Conservation (phyloP, 179 eudicot species). For the Silene vulgaris region DNA sequence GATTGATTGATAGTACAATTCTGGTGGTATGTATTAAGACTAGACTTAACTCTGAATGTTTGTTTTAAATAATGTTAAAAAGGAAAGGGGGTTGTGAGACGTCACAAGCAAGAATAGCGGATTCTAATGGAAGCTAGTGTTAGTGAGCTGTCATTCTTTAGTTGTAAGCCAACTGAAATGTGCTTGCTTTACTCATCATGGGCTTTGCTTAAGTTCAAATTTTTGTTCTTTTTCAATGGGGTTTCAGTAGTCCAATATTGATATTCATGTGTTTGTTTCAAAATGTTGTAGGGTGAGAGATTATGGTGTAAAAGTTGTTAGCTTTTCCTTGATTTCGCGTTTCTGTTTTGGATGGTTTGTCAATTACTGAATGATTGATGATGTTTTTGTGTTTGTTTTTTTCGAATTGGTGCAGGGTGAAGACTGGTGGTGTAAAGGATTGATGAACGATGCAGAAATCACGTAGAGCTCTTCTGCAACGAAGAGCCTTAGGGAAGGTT, state of each 20-base stretch:
- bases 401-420: conserved; percentile 20
- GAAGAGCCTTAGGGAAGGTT: conserved; percentile 59
- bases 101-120: too few relatives aligned
- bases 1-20: conserved; percentile 10
- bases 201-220: conserved; percentile 15
- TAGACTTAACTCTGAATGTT: conserved; percentile 7
- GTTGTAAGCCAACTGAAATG: conserved; percentile 17
- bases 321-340: conserved; percentile 8
- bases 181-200: conserved; percentile 13
- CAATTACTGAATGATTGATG: not conserved
- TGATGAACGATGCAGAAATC: conserved; percentile 97
- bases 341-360: not conserved
- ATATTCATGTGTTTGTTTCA: not conserved
- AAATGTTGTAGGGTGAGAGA: too few relatives aligned
- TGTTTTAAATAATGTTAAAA: too few relatives aligned
- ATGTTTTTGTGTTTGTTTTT: conserved; percentile 7
- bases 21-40: conserved; percentile 13
- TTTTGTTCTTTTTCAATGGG: not conserved
- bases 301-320: not conserved
- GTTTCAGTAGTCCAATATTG: not conserved
- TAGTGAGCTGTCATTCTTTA: conserved; percentile 14
- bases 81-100: not conserved
- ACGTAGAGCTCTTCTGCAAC: conserved; percentile 85
- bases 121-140: not conserved
- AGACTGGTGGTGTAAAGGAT: conserved; percentile 27